A percentile compares a stretch with the other conserved stretches of the same genome.
phyloP scores from a whole-genome alignment of 2,329 filamentous ascomycete species.

The Fusarium siculi region DNA sequence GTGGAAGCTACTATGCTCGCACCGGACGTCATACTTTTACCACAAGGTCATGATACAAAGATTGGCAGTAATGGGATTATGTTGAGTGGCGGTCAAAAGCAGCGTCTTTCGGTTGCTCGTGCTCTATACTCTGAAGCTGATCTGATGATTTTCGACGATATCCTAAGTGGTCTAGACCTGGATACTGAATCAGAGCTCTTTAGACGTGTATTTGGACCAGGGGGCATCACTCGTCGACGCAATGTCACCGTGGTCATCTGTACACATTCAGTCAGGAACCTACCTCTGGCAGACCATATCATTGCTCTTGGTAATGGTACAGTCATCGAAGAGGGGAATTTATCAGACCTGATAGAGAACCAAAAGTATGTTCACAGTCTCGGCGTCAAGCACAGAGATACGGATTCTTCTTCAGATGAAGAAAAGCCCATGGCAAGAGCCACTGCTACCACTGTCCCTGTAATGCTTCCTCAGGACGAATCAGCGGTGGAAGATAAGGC shows the following conservation, averaged over 20 bases:
- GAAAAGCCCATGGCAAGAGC: neutral
- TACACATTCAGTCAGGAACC: conserved; percentile 47
- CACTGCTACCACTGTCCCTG: neutral
- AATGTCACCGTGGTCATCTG: conserved; percentile 56
- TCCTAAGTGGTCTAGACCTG: conserved; percentile 56
- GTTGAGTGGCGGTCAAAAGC: conserved; percentile 55
- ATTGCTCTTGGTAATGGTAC: conserved; percentile 56
- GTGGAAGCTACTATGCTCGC: conserved; percentile 49
- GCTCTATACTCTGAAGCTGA: conserved; percentile 56
- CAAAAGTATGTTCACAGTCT: conserved; percentile 54
- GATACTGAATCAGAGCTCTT: conserved; percentile 58
- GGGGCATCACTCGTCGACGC: conserved; percentile 52
- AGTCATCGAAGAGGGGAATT: conserved; percentile 55
- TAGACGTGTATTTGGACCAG: conserved; percentile 53
- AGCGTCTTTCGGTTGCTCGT: conserved; percentile 54
- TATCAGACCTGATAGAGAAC: conserved; percentile 43
- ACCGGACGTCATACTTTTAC: conserved; percentile 47
- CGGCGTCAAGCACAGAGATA: conserved; percentile 42
- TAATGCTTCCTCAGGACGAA: neutral
- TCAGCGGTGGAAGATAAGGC: conserved; percentile 36
- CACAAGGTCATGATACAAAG: conserved; percentile 50
- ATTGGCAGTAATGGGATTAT: conserved; percentile 56
- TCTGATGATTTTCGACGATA: conserved; percentile 58
- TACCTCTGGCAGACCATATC: conserved; percentile 57
- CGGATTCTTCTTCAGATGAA: neutral